Evolutionary conservation across 2,329 filamentous ascomycete genomes (phyloP).

Genomic region (Ophiosphaerella korrae): DNA sequence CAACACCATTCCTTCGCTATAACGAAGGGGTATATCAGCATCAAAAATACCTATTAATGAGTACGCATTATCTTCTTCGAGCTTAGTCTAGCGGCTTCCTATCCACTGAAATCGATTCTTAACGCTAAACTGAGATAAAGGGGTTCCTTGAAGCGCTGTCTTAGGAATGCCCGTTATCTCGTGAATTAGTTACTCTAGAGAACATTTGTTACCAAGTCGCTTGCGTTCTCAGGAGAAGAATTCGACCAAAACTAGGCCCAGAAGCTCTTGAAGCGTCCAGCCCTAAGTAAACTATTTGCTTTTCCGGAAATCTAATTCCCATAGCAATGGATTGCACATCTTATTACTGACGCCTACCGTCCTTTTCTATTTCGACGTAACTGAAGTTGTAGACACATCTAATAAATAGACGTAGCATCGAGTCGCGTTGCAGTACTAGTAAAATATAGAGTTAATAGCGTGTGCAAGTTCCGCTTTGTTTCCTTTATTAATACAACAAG

Average conservation of each 20-base stretch:
- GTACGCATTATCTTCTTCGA: conserved; percentile 27
- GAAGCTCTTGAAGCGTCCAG: no score
- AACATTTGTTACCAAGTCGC: conserved; percentile 11
- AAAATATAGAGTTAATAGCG: background rate
- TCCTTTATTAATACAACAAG: no score
- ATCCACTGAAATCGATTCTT: conserved; percentile 30
- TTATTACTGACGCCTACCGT: conserved; percentile 1
- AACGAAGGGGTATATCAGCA: conserved; percentile 9
- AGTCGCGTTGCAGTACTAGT: background rate
- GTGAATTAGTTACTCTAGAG: conserved; percentile 12
- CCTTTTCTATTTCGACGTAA: no score
- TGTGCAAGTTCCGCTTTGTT: background rate
- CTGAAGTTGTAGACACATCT: conserved; percentile 8
- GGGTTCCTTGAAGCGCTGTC: background rate
- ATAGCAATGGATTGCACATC: conserved; percentile 5
- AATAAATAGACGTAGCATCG: conserved; percentile 14
- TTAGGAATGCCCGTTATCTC: conserved; percentile 16
- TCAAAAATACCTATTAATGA: conserved; percentile 31
- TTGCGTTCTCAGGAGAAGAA: conserved; percentile 20
- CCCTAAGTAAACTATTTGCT: conserved; percentile 2
- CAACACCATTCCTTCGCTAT: conserved; percentile 18
- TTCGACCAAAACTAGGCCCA: conserved; percentile 13
- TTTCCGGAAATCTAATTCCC: conserved; percentile 4
- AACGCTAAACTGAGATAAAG: conserved; percentile 18
- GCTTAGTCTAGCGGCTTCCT: conserved; percentile 19